phyloP scores from a whole-genome alignment of 1,284 basidiomycete genomes.

The Polyporus tsugae region DNA sequence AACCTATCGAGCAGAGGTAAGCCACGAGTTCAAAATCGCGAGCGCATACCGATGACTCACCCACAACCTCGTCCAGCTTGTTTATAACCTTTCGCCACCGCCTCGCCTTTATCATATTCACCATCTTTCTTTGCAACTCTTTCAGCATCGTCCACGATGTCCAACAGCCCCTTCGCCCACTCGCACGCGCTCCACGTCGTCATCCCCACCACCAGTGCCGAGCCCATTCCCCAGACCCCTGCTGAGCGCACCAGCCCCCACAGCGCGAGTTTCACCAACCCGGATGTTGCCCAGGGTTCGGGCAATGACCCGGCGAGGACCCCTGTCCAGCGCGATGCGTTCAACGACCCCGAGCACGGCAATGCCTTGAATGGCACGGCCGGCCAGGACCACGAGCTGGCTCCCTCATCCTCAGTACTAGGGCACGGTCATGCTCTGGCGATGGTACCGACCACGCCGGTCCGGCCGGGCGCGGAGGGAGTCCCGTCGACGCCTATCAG shows the following conservation, averaged over 20 bases:
- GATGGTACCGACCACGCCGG: not conserved
- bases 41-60: not conserved
- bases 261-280: not conserved
- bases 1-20: not conserved
- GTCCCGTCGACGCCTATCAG: slow-evolving; percentile 4
- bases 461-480: not conserved
- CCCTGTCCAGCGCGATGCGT: not conserved
- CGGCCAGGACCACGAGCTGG: not conserved
- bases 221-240: not conserved
- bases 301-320: not conserved
- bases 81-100: not conserved
- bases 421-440: not conserved
- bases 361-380: not conserved
- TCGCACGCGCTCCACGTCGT: slow-evolving; percentile 13
- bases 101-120: not conserved
- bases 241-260: not conserved
- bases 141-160: slow-evolving; percentile 1
- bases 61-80: not conserved
- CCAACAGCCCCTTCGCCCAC: slow-evolving; percentile 5
- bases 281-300: not conserved
- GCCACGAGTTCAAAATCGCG: not conserved
- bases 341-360: not conserved
- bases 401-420: not conserved
- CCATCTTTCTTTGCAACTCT: not conserved
- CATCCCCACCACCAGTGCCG: slow-evolving; percentile 10